A percentile compares a stretch with the other conserved stretches of the same genome.
Conservation (phyloP, 1,284 basidiomycete genomes). For the Bondarzewia mesenterica region DNA sequence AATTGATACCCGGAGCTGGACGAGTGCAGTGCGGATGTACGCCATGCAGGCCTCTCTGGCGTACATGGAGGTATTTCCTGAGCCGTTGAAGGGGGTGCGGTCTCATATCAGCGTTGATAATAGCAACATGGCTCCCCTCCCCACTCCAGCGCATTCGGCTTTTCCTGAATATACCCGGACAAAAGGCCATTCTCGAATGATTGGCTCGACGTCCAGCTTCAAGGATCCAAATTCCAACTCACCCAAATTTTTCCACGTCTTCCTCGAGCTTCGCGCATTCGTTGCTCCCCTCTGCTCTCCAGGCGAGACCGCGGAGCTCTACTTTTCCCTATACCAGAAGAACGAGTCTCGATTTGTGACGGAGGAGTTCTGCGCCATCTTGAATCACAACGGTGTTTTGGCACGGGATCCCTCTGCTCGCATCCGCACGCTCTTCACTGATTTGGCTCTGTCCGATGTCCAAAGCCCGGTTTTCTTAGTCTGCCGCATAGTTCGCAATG, state of each 20-base stretch:
- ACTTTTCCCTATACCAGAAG: conserved; percentile 90
- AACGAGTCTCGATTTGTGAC: conserved; percentile 82
- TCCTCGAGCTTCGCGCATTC: conserved; percentile 86
- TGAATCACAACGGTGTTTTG: conserved; percentile 88
- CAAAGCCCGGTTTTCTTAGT: conserved; percentile 81
- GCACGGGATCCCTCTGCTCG: conserved; percentile 63
- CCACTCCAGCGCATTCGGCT: conserved; percentile 60
- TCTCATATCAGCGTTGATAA: conserved; percentile 27
- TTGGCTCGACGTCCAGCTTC: conserved; percentile 29
- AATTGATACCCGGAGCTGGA: conserved; percentile 68
- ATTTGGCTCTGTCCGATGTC: conserved; percentile 81
- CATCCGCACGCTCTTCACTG: conserved; percentile 83
- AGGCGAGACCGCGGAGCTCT: conserved; percentile 89
- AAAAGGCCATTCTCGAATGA: conserved; percentile 39
- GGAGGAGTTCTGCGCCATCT: conserved; percentile 86
- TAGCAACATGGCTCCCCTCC: conserved; percentile 32
- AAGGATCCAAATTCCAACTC: conserved; percentile 25
- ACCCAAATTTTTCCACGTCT: conserved; percentile 81
- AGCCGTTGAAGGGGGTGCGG: conserved; percentile 21
- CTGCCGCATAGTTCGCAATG: conserved; percentile 86
- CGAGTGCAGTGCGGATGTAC: conserved; percentile 84
- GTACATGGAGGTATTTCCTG: conserved; percentile 56
- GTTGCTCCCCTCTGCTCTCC: conserved; percentile 84
- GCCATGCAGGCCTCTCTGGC: conserved; percentile 80
- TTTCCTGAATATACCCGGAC: conserved; percentile 49